Conservation (phyloP, 345 rosid genomes). For the Hypericum androsaemum region DNA sequence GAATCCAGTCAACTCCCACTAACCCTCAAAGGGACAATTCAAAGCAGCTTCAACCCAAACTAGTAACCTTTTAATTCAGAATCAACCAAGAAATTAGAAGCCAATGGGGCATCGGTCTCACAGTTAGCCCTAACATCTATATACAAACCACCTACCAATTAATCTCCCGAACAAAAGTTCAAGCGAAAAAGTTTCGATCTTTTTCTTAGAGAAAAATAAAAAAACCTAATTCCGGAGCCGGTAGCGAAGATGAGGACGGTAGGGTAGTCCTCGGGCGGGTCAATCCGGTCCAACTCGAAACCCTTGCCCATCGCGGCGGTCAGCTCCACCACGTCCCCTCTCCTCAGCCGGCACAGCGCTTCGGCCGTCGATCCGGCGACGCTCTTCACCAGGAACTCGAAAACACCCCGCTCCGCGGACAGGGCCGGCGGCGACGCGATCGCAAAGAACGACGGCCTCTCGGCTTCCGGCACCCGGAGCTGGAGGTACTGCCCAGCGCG, state of each 20-base stretch:
- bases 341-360: slow-evolving; percentile 62
- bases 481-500: slow-evolving; percentile 83
- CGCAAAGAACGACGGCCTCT: slow-evolving; percentile 69
- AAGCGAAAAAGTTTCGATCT: too few relatives aligned
- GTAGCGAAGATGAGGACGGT: slow-evolving; percentile 86
- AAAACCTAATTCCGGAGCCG: slow-evolving; percentile 87
- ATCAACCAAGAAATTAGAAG: too few relatives aligned
- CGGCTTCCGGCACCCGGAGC: slow-evolving; percentile 59
- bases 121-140: too few relatives aligned
- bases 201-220: too few relatives aligned
- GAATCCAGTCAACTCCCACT: too few relatives aligned
- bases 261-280: slow-evolving; percentile 53
- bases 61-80: too few relatives aligned
- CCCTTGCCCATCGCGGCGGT: slow-evolving; percentile 73
- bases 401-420: slow-evolving; percentile 45
- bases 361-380: slow-evolving; percentile 87
- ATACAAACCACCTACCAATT: too few relatives aligned
- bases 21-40: too few relatives aligned
- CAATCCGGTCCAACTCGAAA: slow-evolving; percentile 48
- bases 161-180: too few relatives aligned
- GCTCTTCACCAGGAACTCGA: slow-evolving; percentile 81
- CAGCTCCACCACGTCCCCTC: slow-evolving; percentile 79
- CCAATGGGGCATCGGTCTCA: too few relatives aligned
- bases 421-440: slow-evolving; percentile 76
- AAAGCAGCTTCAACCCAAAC: too few relatives aligned